Evolutionary conservation across 805 yeast species (phyloP).

Genomic region (Ogataea dorogensis): DNA sequence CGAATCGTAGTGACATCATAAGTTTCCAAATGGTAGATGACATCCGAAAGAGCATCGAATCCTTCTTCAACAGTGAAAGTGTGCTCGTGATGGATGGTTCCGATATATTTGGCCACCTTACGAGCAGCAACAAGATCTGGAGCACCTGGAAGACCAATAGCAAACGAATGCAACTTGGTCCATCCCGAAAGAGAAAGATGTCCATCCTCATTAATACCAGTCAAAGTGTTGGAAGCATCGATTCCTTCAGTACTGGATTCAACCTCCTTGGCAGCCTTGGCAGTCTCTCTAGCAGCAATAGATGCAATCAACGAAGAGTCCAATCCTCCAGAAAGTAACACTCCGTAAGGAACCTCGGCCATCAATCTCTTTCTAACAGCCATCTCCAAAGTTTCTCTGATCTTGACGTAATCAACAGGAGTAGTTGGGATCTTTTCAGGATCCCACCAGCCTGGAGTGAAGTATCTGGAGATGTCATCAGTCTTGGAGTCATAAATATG

Average conservation of each 20-base stretch:
- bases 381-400: slow-evolving; percentile 82
- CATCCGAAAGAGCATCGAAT: slow-evolving; percentile 91
- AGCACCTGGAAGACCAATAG: slow-evolving; percentile 95
- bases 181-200: slow-evolving; percentile 74
- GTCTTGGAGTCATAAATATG: slow-evolving; percentile 92
- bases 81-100: slow-evolving; percentile 96
- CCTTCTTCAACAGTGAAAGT: slow-evolving; percentile 97
- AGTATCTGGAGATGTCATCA: slow-evolving; percentile 83
- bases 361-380: slow-evolving; percentile 98
- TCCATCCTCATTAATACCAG: slow-evolving; percentile 92
- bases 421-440: slow-evolving; percentile 69
- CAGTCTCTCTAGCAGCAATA: slow-evolving; percentile 95
- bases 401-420: slow-evolving; percentile 66
- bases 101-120: slow-evolving; percentile 94
- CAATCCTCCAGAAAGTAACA: slow-evolving; percentile 92
- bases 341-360: slow-evolving; percentile 99
- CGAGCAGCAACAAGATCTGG: slow-evolving; percentile 97
- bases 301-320: slow-evolving; percentile 96
- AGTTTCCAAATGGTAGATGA: slow-evolving; percentile 93
- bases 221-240: slow-evolving; percentile 67
- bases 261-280: slow-evolving; percentile 60
- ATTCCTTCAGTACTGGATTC: slow-evolving; percentile 45
- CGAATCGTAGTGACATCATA: slow-evolving; percentile 98
- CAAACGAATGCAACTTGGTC: slow-evolving; percentile 88
- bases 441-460: slow-evolving; percentile 94